These are phyloP conservation scores for Leucocoprinus birnbaumii DNA, from an alignment of 768 basidiomycete species.

Conservation along the genomic window DNA sequence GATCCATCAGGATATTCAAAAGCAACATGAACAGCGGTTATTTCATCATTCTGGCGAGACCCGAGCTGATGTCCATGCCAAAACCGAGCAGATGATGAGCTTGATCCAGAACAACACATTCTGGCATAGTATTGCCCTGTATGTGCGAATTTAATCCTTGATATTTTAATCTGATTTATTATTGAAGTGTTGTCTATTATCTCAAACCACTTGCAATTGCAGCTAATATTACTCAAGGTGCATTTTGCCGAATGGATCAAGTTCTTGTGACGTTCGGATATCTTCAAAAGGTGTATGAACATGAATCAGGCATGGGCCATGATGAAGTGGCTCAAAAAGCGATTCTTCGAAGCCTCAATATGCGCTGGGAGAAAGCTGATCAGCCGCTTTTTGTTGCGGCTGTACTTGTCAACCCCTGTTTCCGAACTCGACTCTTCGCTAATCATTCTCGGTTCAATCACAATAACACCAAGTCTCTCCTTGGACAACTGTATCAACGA, in stretches of 20 bases:
- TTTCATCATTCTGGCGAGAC: too few relatives aligned
- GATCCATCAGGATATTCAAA: too few relatives aligned
- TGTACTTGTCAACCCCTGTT: slow-evolving; percentile 15
- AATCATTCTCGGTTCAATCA: too few relatives aligned
- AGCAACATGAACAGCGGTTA: too few relatives aligned
- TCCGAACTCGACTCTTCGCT: neutral
- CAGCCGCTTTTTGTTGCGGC: slow-evolving; percentile 16
- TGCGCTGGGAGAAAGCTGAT: slow-evolving; percentile 16
- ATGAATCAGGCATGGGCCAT: neutral
- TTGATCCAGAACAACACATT: slow-evolving; percentile 11
- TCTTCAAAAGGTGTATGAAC: slow-evolving; percentile 3
- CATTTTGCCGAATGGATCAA: slow-evolving; percentile 6
- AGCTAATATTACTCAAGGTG: neutral
- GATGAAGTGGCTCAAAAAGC: neutral
- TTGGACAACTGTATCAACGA: too few relatives aligned
- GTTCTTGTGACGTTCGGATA: slow-evolving; percentile 7
- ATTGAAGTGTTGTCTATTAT: neutral
- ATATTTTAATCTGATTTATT: neutral
- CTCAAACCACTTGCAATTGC: slow-evolving; percentile 6
- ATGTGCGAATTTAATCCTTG: neutral
- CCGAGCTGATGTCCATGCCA: too few relatives aligned
- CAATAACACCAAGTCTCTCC: too few relatives aligned
- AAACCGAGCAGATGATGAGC: slow-evolving; percentile 10
- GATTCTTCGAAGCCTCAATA: slow-evolving; percentile 16
- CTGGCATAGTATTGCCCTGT: slow-evolving; percentile 11